A percentile compares a stretch with the other conserved stretches of the same genome.
Evolutionary conservation across 2,329 filamentous ascomycete species (phyloP).

Genomic region (Ophiocordyceps camponoti-leonardi): DNA sequence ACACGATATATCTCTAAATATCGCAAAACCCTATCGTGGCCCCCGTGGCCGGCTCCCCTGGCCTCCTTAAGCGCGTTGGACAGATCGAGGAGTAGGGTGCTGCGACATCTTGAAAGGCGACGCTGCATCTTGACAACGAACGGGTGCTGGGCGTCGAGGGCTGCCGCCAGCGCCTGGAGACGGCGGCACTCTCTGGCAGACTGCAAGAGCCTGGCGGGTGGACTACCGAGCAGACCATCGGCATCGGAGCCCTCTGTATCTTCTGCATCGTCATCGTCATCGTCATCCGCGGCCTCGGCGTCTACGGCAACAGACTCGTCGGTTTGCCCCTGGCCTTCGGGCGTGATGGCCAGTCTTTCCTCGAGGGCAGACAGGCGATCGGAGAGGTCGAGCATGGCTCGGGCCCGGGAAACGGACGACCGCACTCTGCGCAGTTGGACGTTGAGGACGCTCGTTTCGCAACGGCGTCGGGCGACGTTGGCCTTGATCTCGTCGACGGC

Average conservation of each 20-base stretch:
- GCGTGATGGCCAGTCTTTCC: conserved; percentile 38
- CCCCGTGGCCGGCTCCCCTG: conserved; percentile 22
- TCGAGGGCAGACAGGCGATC: conserved; percentile 47
- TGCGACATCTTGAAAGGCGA: conserved; percentile 33
- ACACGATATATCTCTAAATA: conserved; percentile 35
- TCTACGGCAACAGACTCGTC: conserved; percentile 5
- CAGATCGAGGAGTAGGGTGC: conserved; percentile 38
- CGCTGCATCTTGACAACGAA: conserved; percentile 35
- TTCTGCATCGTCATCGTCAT: conserved; percentile 24
- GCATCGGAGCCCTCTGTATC: conserved; percentile 10
- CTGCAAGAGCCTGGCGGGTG: conserved; percentile 25
- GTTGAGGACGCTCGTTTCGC: conserved; percentile 44
- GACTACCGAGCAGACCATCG: conserved; percentile 23
- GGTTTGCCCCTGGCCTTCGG: conserved; percentile 6
- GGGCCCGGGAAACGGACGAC: conserved; percentile 40
- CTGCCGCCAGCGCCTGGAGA: conserved; percentile 22
- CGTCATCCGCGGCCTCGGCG: conserved; percentile 19
- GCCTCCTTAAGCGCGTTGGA: conserved; percentile 29
- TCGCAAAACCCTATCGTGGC: conserved; percentile 28
- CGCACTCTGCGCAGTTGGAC: conserved; percentile 50
- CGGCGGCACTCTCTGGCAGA: conserved; percentile 28
- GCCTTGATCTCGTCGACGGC: conserved; percentile 61
- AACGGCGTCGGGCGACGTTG: conserved; percentile 44
- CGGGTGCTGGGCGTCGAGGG: conserved; percentile 27
- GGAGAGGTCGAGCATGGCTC: conserved; percentile 50